Conservation (phyloP, 768 basidiomycete genomes). For the Pholiota microspora region DNA sequence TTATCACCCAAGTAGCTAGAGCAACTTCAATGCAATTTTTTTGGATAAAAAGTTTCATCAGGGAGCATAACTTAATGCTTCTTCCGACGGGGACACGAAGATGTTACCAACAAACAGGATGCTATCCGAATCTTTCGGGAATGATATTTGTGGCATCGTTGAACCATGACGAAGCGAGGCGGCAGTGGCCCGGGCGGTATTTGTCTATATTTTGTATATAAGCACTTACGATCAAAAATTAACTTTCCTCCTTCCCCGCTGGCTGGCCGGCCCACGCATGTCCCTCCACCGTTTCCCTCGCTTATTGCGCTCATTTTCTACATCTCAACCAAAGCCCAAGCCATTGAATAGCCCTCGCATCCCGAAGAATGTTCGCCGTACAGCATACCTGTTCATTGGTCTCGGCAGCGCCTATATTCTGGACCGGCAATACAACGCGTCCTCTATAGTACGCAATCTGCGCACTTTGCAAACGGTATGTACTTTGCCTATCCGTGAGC, state of each 20-base stretch:
- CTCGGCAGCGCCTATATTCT: constrained; percentile 39
- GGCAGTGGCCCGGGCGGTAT: background rate
- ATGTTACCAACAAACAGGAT: too few relatives aligned
- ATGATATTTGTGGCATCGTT: too few relatives aligned
- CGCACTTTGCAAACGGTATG: constrained; percentile 52
- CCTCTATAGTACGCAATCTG: constrained; percentile 51
- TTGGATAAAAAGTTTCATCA: too few relatives aligned
- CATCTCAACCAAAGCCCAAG: background rate
- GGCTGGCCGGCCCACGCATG: constrained; percentile 4
- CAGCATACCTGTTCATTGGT: constrained; percentile 35
- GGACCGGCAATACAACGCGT: constrained; percentile 58
- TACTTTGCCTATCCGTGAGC: too few relatives aligned
- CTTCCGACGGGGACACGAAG: too few relatives aligned
- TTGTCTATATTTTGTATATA: background rate
- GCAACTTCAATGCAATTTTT: too few relatives aligned
- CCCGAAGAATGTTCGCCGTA: constrained; percentile 22
- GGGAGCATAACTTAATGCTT: too few relatives aligned
- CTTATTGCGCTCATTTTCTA: background rate
- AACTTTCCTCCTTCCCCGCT: background rate
- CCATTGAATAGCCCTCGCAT: background rate
- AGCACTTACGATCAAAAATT: background rate
- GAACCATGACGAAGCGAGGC: background rate
- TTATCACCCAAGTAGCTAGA: too few relatives aligned
- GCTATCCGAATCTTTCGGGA: too few relatives aligned
- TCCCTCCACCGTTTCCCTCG: background rate